Conservation (phyloP, 2,329 filamentous ascomycete species). For the Aureobasidium sp. region DNA sequence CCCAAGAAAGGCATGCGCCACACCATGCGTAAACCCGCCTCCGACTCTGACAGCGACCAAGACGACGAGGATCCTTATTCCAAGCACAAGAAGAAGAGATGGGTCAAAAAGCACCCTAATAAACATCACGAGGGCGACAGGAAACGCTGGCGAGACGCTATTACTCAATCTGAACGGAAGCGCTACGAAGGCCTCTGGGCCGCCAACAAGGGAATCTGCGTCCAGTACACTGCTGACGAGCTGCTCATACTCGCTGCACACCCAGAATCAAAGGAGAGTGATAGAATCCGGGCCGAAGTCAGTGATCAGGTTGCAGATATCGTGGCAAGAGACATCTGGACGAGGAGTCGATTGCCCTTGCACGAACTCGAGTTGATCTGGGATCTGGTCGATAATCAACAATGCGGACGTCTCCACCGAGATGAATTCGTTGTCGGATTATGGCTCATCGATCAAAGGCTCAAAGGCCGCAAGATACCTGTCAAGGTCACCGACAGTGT, state of each 20-base stretch:
- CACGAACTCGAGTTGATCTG: slow-evolving; percentile 69
- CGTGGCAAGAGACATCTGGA: slow-evolving; percentile 68
- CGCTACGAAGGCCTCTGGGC: slow-evolving; percentile 81
- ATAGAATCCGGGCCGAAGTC: background rate
- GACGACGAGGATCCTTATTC: slow-evolving; percentile 36
- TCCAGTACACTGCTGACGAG: slow-evolving; percentile 19
- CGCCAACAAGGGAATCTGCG: slow-evolving; percentile 58
- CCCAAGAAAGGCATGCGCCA: slow-evolving; percentile 50
- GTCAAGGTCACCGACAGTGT: slow-evolving; percentile 62
- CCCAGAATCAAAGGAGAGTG: slow-evolving; percentile 1
- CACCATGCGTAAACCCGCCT: slow-evolving; percentile 51
- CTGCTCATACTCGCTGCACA: slow-evolving; percentile 13
- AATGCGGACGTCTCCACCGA: slow-evolving; percentile 49
- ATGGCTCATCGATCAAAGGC: slow-evolving; percentile 72
- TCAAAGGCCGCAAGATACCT: slow-evolving; percentile 70
- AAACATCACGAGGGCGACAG: slow-evolving; percentile 69
- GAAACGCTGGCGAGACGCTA: slow-evolving; percentile 66
- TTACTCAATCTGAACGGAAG: slow-evolving; percentile 65
- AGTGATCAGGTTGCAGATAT: slow-evolving; percentile 55
- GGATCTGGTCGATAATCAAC: slow-evolving; percentile 59
- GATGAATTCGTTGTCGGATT: slow-evolving; percentile 75
- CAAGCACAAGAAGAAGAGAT: slow-evolving; percentile 51
- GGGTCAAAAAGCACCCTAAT: slow-evolving; percentile 52
- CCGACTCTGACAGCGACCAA: slow-evolving; percentile 24
- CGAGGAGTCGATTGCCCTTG: slow-evolving; percentile 55